Evolutionary conservation across 345 rosid species (phyloP), one percentile per base, ranked within the genome.

Genomic region (Syzygium aqueum): DNA sequence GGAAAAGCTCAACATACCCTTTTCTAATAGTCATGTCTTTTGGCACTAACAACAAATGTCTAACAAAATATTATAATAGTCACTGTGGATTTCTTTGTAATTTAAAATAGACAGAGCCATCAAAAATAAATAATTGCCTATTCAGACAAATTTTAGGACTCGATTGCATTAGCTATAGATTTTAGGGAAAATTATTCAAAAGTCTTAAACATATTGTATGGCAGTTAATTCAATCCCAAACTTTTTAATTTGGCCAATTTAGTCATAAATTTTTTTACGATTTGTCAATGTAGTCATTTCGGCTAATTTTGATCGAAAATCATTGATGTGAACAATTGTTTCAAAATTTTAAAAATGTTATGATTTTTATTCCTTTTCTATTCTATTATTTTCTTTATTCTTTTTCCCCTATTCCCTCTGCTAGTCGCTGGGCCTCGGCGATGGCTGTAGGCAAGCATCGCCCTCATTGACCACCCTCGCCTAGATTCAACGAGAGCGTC

Each of bases 161-260:
- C n/a, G 73, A 61, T 61, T n/a, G 37, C 73, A 12, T 19, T n/a
- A 61, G 19, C 19, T n/a, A 2, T 43, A 61, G 19, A 3, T 61
- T 61, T 61, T n/a, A n/a, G 37, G 9, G 9, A 61, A n/a, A n/a
- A 61, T n/a, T n/a, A 61, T n/a, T 3, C 0, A 0, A n/a, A 61
- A n/a, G 5, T 61, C 46, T 43, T 43, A 43, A 43, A 43, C 46
- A 43, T 61, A n/a, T 61, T 61, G 4, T 61, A 27, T 13, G 2
- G 19, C 6, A n/a, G 0, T 3, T 13, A 61, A n/a, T n/a, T 61
- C 3, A n/a, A 0, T n/a, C 6, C 0, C 14, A 61, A 61, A 61
- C 0, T 13, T 61, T n/a, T n/a, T 0, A 13, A 59, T 59, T 11
- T 59, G 25, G 0, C 11, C 3, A 27, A 59, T n/a, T n/a, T 1